Percentiles rank a stretch among this genome's conserved stretches.
Evolutionary conservation across 768 basidiomycete species (phyloP).

Genomic region (Termitomyces bulborhizus): DNA sequence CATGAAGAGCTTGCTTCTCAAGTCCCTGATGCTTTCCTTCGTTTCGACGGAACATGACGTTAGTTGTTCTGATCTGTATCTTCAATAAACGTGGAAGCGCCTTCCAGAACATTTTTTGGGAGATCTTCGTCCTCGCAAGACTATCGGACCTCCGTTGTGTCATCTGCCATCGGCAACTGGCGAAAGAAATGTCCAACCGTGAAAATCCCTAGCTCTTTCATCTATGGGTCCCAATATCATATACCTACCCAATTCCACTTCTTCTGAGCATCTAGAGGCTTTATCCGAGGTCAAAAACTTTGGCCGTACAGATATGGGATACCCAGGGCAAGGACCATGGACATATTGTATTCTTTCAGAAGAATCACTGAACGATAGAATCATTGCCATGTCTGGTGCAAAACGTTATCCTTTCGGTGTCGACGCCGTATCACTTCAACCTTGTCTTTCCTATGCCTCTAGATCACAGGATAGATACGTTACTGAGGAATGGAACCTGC

Average conservation of each 20-base stretch:
- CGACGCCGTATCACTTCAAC: constrained; percentile 27
- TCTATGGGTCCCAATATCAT: constrained; percentile 19
- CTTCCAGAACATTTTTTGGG: not conserved
- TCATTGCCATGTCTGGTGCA: constrained; percentile 31
- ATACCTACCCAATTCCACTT: constrained; percentile 36
- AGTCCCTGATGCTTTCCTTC: constrained; percentile 3
- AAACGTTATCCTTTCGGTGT: constrained; percentile 9
- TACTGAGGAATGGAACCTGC: constrained; percentile 23
- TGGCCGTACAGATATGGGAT: constrained; percentile 46
- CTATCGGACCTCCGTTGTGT: not conserved
- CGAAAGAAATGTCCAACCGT: not conserved
- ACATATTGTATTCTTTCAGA: constrained; percentile 44
- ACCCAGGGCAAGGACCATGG: constrained; percentile 45
- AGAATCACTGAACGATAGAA: constrained; percentile 29
- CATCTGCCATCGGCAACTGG: constrained; percentile 3
- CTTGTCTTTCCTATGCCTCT: constrained; percentile 21
- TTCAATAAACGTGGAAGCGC: not conserved
- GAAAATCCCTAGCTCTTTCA: not conserved
- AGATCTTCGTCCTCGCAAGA: not conserved
- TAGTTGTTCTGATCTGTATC: not conserved
- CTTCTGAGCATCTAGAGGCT: constrained; percentile 41
- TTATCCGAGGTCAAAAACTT: constrained; percentile 50
- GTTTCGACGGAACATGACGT: constrained; percentile 1
- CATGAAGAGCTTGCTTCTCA: constrained; percentile 1
- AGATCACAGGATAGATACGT: constrained; percentile 28